Conservation (phyloP, 129 eudicot species). For the carrot (Daucus carota) region DH1_v3.0 NC_030382.2:29157001-29157500, state of each 20-base stretch:
- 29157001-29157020: conserved; percentile 11
- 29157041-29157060: conserved; percentile 93
- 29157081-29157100: conserved; percentile 99
- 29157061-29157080: conserved; percentile 95
- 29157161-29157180: conserved; percentile 64
- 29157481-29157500: too few relatives aligned
- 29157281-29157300: too few relatives aligned
- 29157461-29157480: too few relatives aligned
- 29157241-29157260: background rate
- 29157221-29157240: background rate
- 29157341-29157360: too few relatives aligned
- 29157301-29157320: too few relatives aligned
- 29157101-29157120: conserved; percentile 99
- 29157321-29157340: too few relatives aligned
- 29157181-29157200: background rate
- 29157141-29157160: conserved; percentile 90
- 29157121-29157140: conserved; percentile 99
- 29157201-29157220: background rate
- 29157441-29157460: too few relatives aligned
- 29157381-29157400: too few relatives aligned
- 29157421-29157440: too few relatives aligned
- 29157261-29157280: too few relatives aligned
- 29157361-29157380: too few relatives aligned
- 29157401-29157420: too few relatives aligned
- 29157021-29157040: conserved; percentile 88